Percentiles rank a stretch among this genome's conserved stretches.
These are phyloP conservation scores for Apostasia shenzhenica DNA, from an alignment of 106 monocot genomes.

Conservation along the genomic window DNA sequence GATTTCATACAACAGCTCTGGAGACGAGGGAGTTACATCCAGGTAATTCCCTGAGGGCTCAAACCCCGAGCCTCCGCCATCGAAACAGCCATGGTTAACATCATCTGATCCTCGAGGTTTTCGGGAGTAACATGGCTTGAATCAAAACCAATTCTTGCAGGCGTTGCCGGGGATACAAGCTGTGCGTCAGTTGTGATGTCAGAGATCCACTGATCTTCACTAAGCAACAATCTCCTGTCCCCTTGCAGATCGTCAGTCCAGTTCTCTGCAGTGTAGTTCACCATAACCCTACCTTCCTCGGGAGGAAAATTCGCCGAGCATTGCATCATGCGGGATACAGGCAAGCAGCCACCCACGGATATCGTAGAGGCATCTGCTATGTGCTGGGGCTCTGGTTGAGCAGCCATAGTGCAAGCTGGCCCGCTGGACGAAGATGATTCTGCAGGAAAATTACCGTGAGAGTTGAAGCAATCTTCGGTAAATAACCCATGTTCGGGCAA, in stretches of 20 bases:
- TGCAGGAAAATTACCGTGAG: slow-evolving; percentile 3
- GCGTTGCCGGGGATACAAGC: neutral
- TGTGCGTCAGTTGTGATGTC: slow-evolving; percentile 12
- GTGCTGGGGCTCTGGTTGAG: slow-evolving; percentile 45
- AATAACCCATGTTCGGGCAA: slow-evolving; percentile 3
- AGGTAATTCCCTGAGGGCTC: slow-evolving; percentile 29
- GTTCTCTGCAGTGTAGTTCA: slow-evolving; percentile 9
- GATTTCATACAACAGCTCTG: neutral
- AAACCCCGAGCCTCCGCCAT: slow-evolving; percentile 50
- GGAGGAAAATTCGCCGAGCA: slow-evolving; percentile 9
- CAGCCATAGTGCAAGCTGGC: slow-evolving; percentile 44
- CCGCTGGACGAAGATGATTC: slow-evolving; percentile 36
- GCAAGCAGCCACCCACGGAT: neutral
- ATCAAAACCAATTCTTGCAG: slow-evolving; percentile 4
- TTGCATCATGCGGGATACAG: slow-evolving; percentile 10
- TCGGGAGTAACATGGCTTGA: slow-evolving; percentile 43
- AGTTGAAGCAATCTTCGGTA: slow-evolving; percentile 11
- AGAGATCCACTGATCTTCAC: slow-evolving; percentile 28
- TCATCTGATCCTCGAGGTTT: slow-evolving; percentile 90
- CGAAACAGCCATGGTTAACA: slow-evolving; percentile 86
- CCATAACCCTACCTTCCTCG: slow-evolving; percentile 3
- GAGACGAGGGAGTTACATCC: slow-evolving; percentile 16
- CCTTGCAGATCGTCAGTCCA: slow-evolving; percentile 36
- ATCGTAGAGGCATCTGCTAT: slow-evolving; percentile 8
- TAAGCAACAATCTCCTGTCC: neutral